Percentiles rank a stretch among this genome's conserved stretches.
phyloP scores from a whole-genome alignment of 2,329 filamentous ascomycete genomes.

The Colletotrichum acutatum region DNA sequence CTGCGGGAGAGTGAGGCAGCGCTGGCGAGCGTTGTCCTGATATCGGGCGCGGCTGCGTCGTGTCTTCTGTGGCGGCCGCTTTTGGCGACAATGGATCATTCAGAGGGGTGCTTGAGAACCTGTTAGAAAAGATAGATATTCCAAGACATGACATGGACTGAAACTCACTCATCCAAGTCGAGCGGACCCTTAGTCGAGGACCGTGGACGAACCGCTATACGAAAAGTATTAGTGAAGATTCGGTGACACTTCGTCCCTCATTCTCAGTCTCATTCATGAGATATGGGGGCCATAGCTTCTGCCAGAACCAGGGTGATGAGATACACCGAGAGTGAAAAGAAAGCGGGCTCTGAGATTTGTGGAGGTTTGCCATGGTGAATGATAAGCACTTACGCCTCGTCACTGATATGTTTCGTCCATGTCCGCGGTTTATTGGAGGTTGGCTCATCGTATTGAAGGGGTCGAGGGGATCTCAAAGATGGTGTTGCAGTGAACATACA shows the following conservation, averaged over 20 bases:
- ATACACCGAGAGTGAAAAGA: neutral
- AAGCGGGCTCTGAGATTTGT: neutral
- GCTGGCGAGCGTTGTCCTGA: conserved; percentile 38
- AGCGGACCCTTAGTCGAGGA: conserved; percentile 83
- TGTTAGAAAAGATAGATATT: conserved; percentile 36
- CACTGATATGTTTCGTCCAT: conserved; percentile 32
- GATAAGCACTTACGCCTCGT: conserved; percentile 22
- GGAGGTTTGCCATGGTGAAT: no score
- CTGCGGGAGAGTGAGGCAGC: conserved; percentile 44
- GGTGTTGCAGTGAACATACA: neutral
- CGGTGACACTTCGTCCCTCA: neutral
- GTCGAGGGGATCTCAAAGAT: neutral
- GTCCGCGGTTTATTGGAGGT: conserved; percentile 23
- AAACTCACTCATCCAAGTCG: conserved; percentile 77
- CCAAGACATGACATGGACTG: conserved; percentile 13
- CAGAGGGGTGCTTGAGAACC: conserved; percentile 33
- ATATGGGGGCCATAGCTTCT: neutral
- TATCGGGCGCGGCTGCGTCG: conserved; percentile 37
- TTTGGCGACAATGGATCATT: conserved; percentile 37
- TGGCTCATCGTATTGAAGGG: conserved; percentile 17
- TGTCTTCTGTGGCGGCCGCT: conserved; percentile 26
- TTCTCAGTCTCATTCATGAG: neutral
- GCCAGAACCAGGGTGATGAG: neutral
- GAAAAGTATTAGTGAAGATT: neutral
- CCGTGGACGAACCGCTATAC: conserved; percentile 67